Conservation (phyloP, 208 protist genomes). For the Trypanosoma scelopori region DNA sequence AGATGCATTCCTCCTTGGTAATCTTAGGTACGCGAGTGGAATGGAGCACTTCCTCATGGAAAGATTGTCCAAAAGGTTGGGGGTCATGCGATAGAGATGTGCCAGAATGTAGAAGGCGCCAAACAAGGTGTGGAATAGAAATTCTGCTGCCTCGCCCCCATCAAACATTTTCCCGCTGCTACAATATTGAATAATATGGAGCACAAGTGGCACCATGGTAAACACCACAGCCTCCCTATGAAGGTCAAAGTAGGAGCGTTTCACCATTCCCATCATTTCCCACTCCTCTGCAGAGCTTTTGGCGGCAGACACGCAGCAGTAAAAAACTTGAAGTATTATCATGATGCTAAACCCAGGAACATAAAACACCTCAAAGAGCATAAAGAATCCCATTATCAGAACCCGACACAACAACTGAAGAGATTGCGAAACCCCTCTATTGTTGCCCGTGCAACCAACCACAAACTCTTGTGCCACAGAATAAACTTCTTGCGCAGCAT, state of each 20-base stretch:
- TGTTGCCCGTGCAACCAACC: background rate
- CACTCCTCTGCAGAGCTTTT: constrained; percentile 48
- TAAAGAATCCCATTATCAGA: constrained; percentile 59
- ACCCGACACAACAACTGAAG: constrained; percentile 41
- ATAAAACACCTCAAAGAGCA: constrained; percentile 55
- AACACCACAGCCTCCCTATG: constrained; percentile 48
- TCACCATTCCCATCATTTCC: constrained; percentile 31
- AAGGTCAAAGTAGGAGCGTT: constrained; percentile 68
- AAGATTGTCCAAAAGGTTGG: constrained; percentile 84
- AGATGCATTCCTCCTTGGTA: constrained; percentile 20
- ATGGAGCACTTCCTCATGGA: constrained; percentile 69
- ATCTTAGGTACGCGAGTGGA: constrained; percentile 48
- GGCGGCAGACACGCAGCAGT: constrained; percentile 41
- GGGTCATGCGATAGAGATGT: constrained; percentile 69
- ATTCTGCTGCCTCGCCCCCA: constrained; percentile 25
- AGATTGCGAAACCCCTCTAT: constrained; percentile 11
- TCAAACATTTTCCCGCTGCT: constrained; percentile 1
- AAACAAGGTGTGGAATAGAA: constrained; percentile 50
- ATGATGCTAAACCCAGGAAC: constrained; percentile 57
- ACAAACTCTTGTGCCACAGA: constrained; percentile 24
- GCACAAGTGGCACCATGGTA: constrained; percentile 26
- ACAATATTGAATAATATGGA: constrained; percentile 23
- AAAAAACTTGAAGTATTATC: constrained; percentile 64
- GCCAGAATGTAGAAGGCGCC: constrained; percentile 68
- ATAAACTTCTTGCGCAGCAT: constrained; percentile 60